These are phyloP conservation scores for Boletellus sp. DNA, from an alignment of 768 basidiomycete species.

Conservation along the genomic window DNA sequence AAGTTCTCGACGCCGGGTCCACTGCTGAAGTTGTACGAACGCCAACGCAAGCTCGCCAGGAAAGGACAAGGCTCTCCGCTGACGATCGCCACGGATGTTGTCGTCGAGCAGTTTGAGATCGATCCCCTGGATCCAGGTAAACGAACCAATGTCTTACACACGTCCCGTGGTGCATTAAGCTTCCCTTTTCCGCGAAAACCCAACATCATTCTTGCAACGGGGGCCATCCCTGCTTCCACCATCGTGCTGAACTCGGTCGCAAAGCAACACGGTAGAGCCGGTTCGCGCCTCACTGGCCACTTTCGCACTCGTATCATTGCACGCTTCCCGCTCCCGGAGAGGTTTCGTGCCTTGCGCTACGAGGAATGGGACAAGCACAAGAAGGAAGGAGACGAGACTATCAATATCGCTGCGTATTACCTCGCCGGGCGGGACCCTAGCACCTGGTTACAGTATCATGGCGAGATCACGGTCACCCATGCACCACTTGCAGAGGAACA, in stretches of 20 bases:
- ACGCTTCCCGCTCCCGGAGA: slow-evolving; percentile 6
- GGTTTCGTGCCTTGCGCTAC: not conserved
- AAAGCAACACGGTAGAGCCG: slow-evolving; percentile 11
- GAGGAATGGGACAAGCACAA: not conserved
- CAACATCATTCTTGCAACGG: slow-evolving; percentile 21
- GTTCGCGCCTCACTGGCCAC: slow-evolving; percentile 14
- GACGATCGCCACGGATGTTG: slow-evolving; percentile 13
- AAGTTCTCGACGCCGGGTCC: slow-evolving; percentile 20
- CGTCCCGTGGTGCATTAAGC: slow-evolving; percentile 14
- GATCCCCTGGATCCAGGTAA: slow-evolving; percentile 6
- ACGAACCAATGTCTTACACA: slow-evolving; percentile 9
- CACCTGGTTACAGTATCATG: slow-evolving; percentile 6
- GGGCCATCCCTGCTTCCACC: slow-evolving; percentile 18
- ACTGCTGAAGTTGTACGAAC: slow-evolving; percentile 10
- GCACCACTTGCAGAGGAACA: slow-evolving; percentile 8
- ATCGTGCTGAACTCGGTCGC: slow-evolving; percentile 15
- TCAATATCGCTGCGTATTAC: slow-evolving; percentile 6
- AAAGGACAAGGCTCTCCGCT: slow-evolving; percentile 10
- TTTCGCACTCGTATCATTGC: slow-evolving; percentile 9
- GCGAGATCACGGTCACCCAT: slow-evolving; percentile 10
- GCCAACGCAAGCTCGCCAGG: slow-evolving; percentile 11
- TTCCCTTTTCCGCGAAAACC: slow-evolving; percentile 8
- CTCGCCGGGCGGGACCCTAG: slow-evolving; percentile 4
- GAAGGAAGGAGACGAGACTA: not conserved
- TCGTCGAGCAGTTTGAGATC: slow-evolving; percentile 10